Evolutionary conservation across 495 filamentous ascomycete species (phyloP).

Genomic region (Penicillium steckii): DNA sequence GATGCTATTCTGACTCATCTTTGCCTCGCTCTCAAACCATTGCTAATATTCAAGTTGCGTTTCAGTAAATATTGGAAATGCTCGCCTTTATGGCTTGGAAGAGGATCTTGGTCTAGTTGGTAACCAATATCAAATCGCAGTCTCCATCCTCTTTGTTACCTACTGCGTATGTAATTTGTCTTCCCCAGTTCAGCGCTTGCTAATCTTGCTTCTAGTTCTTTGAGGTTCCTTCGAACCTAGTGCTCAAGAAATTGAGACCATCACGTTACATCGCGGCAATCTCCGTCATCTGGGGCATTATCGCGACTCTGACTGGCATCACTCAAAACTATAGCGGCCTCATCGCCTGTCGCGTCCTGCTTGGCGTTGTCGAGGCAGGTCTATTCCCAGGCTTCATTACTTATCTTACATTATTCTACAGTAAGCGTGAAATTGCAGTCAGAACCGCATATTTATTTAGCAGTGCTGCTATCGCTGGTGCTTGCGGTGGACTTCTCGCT

Average conservation of each 20-base stretch:
- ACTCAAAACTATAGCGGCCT: conserved; percentile 56
- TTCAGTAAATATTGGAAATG: conserved; percentile 78
- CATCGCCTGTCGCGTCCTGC: conserved; percentile 53
- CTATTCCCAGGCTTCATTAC: conserved; percentile 56
- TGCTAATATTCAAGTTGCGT: conserved; percentile 5
- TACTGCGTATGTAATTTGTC: conserved; percentile 47
- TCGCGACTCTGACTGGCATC: conserved; percentile 68
- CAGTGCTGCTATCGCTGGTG: conserved; percentile 71
- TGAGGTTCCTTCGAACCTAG: conserved; percentile 61
- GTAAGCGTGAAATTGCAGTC: conserved; percentile 68
- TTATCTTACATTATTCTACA: conserved; percentile 77
- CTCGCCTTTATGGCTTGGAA: conserved; percentile 66
- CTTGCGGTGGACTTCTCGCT: conserved; percentile 72
- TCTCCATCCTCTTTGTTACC: conserved; percentile 73
- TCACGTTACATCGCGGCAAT: conserved; percentile 68
- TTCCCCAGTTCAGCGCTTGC: background rate
- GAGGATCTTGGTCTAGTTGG: conserved; percentile 60
- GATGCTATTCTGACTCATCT: conserved; percentile 11
- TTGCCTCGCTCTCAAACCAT: background rate
- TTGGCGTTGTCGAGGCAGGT: conserved; percentile 57
- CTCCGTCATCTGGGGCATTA: conserved; percentile 63
- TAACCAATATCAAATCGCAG: conserved; percentile 67
- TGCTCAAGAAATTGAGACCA: conserved; percentile 78
- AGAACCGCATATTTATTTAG: conserved; percentile 77
- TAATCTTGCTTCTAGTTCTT: conserved; percentile 28